These are phyloP conservation scores for Aspergillus clavatus DNA, from an alignment of 2,329 filamentous ascomycete genomes.

Conservation along the genomic window DNA sequence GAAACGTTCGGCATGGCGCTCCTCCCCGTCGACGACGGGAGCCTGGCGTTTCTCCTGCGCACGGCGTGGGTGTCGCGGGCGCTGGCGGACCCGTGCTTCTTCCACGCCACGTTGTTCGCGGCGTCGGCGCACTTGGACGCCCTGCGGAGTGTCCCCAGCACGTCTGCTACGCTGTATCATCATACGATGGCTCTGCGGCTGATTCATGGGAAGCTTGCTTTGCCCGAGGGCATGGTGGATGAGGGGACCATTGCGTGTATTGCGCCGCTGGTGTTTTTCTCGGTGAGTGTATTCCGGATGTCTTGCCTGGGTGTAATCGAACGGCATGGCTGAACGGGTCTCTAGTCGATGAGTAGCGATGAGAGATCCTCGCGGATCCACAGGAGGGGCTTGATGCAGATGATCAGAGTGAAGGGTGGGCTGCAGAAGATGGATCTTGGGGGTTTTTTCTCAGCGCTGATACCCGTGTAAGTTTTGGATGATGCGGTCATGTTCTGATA, in stretches of 20 bases:
- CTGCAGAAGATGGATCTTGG: slow-evolving; percentile 1
- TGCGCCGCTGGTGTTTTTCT: slow-evolving; percentile 5
- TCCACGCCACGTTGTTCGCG: slow-evolving; percentile 4
- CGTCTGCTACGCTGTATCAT: slow-evolving; percentile 3
- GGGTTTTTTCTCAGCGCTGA: slow-evolving; percentile 1
- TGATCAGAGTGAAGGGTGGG: slow-evolving; percentile 3
- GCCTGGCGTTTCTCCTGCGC: slow-evolving; percentile 3
- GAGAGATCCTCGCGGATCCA: slow-evolving; percentile 4
- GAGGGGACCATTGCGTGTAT: slow-evolving; percentile 5
- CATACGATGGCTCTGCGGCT: slow-evolving; percentile 5
- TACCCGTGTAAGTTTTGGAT: slow-evolving; percentile 5
- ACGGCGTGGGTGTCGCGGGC: slow-evolving; percentile 1
- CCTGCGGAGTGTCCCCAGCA: neutral
- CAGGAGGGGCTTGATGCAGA: slow-evolving; percentile 1
- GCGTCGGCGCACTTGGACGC: slow-evolving; percentile 7
- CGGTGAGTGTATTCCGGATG: no score
- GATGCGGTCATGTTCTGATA: no score
- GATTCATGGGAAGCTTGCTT: slow-evolving; percentile 1
- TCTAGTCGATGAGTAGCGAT: slow-evolving; percentile 5
- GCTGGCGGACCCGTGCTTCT: slow-evolving; percentile 2
- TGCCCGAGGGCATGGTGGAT: neutral
- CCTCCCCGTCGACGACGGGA: slow-evolving; percentile 1
- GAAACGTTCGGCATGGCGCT: slow-evolving; percentile 6
- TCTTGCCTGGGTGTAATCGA: no score
- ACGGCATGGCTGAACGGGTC: no score